Conservation (phyloP, 2,329 filamentous ascomycete species). For the Blumeriella jaapii region DNA sequence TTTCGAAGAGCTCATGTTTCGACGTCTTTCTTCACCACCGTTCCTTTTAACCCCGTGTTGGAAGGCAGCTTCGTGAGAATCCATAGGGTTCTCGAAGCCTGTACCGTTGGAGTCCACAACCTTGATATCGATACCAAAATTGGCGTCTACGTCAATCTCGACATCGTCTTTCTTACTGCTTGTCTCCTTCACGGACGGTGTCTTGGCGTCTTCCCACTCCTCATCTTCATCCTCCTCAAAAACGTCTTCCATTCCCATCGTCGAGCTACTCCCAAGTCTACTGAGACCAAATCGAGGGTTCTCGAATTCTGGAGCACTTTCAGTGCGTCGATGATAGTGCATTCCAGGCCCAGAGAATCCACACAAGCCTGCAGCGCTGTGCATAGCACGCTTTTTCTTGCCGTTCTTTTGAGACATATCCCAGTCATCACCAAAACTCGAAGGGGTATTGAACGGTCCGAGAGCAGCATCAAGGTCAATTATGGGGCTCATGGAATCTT, state of each 20-base stretch:
- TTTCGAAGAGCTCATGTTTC: slow-evolving; percentile 30
- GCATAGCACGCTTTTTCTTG: slow-evolving; percentile 53
- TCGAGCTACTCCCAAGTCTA: slow-evolving; percentile 53
- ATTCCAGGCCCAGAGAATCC: slow-evolving; percentile 58
- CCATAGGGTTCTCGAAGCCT: slow-evolving; percentile 30
- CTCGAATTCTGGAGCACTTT: slow-evolving; percentile 75
- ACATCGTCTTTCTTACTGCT: slow-evolving; percentile 27
- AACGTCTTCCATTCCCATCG: slow-evolving; percentile 81
- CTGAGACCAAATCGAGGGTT: slow-evolving; percentile 47
- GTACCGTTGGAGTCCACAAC: slow-evolving; percentile 33
- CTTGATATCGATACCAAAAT: slow-evolving; percentile 33
- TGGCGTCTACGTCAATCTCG: slow-evolving; percentile 29
- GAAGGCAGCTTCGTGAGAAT: slow-evolving; percentile 29
- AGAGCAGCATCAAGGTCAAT: slow-evolving; percentile 92
- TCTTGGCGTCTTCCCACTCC: slow-evolving; percentile 29
- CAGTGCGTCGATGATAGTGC: slow-evolving; percentile 67
- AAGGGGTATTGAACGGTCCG: slow-evolving; percentile 79
- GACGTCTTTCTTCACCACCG: slow-evolving; percentile 32
- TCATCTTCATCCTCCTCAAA: slow-evolving; percentile 72
- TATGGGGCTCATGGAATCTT: slow-evolving; percentile 63
- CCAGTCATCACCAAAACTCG: slow-evolving; percentile 51
- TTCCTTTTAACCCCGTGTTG: slow-evolving; percentile 31
- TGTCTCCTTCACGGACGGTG: slow-evolving; percentile 26
- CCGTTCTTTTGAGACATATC: slow-evolving; percentile 50
- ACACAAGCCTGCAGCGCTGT: slow-evolving; percentile 63